phyloP scores from a whole-genome alignment of 192 early-diverging fungal genomes.

The Umbelopsis ramanniana region DNA sequence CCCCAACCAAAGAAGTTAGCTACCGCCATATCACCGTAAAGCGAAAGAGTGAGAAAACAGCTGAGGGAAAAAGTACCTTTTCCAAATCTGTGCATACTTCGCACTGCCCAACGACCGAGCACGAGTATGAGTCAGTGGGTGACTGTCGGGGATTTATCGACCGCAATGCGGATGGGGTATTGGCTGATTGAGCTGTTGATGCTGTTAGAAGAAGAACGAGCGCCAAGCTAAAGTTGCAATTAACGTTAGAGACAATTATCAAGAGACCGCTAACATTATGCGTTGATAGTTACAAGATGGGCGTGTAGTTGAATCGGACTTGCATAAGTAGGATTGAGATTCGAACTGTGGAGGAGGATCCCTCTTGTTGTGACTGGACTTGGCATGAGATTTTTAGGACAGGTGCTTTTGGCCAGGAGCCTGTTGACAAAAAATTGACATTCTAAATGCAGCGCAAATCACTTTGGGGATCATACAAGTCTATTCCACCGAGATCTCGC shows the following conservation, averaged over 20 bases:
- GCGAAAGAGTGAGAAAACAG: background rate
- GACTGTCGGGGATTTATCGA: conserved; percentile 7
- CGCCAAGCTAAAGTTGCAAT: background rate
- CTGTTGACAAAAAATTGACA: background rate
- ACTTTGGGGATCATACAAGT: conserved; percentile 44
- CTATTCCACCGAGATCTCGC: conserved; percentile 38
- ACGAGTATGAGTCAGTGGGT: background rate
- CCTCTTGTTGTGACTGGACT: too few species aligned
- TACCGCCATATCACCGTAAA: background rate
- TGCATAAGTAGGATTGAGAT: too few species aligned
- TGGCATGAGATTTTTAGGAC: too few species aligned
- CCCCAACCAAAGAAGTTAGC: background rate
- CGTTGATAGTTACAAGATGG: too few species aligned
- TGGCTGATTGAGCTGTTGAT: background rate
- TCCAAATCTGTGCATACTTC: conserved; percentile 39
- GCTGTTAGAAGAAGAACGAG: background rate
- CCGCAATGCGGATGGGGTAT: background rate
- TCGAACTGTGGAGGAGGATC: too few species aligned
- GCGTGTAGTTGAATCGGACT: too few species aligned
- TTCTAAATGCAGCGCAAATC: conserved; percentile 44
- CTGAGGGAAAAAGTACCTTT: conserved; percentile 26
- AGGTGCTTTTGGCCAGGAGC: too few species aligned
- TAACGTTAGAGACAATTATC: background rate
- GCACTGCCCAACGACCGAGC: conserved; percentile 37
- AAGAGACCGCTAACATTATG: background rate